phyloP scores from a whole-genome alignment of 345 rosid species.

The Bruguiera parviflora region DNA sequence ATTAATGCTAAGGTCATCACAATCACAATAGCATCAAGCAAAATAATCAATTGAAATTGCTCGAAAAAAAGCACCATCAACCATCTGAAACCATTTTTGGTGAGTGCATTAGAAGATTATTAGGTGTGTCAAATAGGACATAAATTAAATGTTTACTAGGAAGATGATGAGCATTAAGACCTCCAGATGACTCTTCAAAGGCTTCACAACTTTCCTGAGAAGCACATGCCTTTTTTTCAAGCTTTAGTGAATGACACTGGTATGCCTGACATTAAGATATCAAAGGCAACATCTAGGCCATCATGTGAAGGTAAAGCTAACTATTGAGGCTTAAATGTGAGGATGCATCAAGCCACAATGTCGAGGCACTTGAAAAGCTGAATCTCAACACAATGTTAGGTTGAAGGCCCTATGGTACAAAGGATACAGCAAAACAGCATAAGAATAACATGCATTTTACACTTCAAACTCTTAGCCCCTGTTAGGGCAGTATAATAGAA shows the following conservation, averaged over 20 bases:
- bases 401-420: slow-evolving; percentile 8
- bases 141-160: slow-evolving; percentile 35
- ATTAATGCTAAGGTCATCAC: too few species aligned
- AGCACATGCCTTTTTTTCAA: slow-evolving; percentile 85
- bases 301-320: slow-evolving; percentile 44
- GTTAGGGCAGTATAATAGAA: slow-evolving; percentile 5
- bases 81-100: too few species aligned
- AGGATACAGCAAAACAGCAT: slow-evolving; percentile 99
- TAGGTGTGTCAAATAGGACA: too few species aligned
- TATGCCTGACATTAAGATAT: slow-evolving; percentile 82
- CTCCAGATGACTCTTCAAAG: slow-evolving; percentile 74
- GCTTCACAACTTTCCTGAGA: slow-evolving; percentile 65
- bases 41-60: too few species aligned
- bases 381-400: slow-evolving; percentile 9
- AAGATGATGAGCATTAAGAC: slow-evolving; percentile 54
- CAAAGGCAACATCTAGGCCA: slow-evolving; percentile 81
- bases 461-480: not conserved
- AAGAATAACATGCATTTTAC: slow-evolving; percentile 24
- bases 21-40: too few species aligned
- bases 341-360: slow-evolving; percentile 1
- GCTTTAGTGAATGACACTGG: slow-evolving; percentile 89
- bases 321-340: slow-evolving; percentile 9
- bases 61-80: too few species aligned
- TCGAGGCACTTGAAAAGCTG: slow-evolving; percentile 14
- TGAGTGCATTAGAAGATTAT: too few species aligned